Evolutionary conservation across 75 land plant genomes (phyloP), one percentile per base, ranked within the genome.

Genomic region (Sequoia sempervirens): DNA sequence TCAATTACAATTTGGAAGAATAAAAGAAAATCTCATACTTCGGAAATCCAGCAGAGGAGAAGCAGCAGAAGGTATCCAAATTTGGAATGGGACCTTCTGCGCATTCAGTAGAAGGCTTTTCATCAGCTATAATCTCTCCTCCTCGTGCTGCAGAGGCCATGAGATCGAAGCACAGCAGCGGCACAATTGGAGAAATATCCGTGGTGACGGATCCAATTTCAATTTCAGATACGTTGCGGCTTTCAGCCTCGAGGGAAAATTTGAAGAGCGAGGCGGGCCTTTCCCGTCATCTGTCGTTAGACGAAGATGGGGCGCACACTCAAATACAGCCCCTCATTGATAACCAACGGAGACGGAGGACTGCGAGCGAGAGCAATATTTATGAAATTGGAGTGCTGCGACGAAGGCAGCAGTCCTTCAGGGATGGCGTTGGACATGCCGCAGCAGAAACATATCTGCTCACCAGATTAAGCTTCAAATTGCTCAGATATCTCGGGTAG

Each of bases 371-470:
- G 4, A 82, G 64, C 38, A 26, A 82, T 69, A 69, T 82, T 37
- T 64, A 2, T 74, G 64, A 20, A 58, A 18, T 58, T 2, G 82
- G 32, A n/a, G 72, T 34, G 30, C 34, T 68, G 17, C 8, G 30
- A n/a, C 18, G 10, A 28, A 83, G 87, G 26, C 89, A 70, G 54
- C 86, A 58, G 53, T 88, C 93, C 17, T 85, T 93, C 83, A 46
- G 90, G 45, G 88, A 85, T 0, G 93, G 92, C 70, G 91, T 96
- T 20, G 89, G 85, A 9, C 94, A 89, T 54, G 99, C 95, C 36
- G 99, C 95, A 17, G 70, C 93, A 7, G 97, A 96, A 75, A 96
- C 97, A 3, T 96, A 85, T 78, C 85, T 96, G 83, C 14, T 96
- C 75, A 92, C 97, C 34, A 86, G 93, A 37, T 90, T 96, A 30